Base-by-base conservation (phyloP, 169 alveolate genomes). In the Amoebophrya sp. region DNA sequence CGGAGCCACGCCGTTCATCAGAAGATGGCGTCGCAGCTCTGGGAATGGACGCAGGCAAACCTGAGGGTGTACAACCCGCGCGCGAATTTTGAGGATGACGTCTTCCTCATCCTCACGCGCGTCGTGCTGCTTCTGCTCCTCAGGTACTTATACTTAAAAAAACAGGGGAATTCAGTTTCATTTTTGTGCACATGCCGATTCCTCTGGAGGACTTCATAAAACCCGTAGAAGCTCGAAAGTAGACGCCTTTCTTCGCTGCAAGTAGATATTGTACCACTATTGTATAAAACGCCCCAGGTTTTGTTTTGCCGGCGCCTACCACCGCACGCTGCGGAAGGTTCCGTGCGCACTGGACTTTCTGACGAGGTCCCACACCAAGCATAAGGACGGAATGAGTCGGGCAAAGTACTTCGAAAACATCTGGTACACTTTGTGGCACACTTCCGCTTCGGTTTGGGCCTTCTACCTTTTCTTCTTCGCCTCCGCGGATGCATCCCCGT, bases 371-470 rank as follows among this genome's bases (percentile, higher is more conserved):
- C n/a, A n/a, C n/a, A n/a, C n/a, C n/a, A n/a, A n/a, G n/a, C n/a
- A n/a, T n/a, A n/a, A n/a, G n/a, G n/a, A n/a, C n/a, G n/a, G n/a
- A n/a, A n/a, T n/a, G n/a, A n/a, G n/a, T n/a, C n/a, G n/a, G n/a
- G n/a, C n/a, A n/a, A n/a, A n/a, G 78, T 58, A 13, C 23, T 58
- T 58, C 78, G 78, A 58, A 58, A 58, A 58, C 23, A 13, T 58
- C 4, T 58, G 93, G 93, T 91, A 91, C 43, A 43, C 90, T 23
- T 0, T 58, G 34, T 91, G 93, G 93, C 93, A 91, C 69, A 87
- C 58, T 4, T 88, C 69, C 34, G 39, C 91, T 23, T 43, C 34
- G 40, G 16, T 31, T 0, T 91, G 93, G 93, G 91, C 91, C 88
- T 23, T 45, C 7, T 88, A 34, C 18, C 89, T 91, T 0, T 58